Evolutionary conservation across 2,329 filamentous ascomycete species (phyloP).

Genomic region (Sporothrix protearum): DNA sequence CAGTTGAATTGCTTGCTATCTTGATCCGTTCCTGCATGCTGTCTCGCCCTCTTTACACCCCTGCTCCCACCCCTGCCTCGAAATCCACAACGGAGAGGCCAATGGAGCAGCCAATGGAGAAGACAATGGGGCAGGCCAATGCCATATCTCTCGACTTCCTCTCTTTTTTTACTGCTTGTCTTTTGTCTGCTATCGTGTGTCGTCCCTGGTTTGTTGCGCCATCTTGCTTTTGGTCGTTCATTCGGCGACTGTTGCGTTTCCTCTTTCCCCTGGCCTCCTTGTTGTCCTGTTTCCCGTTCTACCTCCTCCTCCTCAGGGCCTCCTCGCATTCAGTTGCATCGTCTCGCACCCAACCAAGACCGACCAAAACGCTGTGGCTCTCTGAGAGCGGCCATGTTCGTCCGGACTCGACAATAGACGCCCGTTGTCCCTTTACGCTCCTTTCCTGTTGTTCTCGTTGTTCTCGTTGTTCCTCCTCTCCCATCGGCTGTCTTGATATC

Average conservation of each 20-base stretch:
- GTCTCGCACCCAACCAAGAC: not conserved
- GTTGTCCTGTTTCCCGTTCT: not conserved
- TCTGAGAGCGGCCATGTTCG: slow-evolving; percentile 8
- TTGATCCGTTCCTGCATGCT: slow-evolving; percentile 3
- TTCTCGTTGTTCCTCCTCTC: not conserved
- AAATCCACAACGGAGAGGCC: not conserved
- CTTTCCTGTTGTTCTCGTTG: not conserved
- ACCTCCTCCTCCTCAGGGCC: not conserved
- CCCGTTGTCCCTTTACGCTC: not conserved
- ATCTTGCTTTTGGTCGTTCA: not conserved
- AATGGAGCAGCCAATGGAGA: not conserved
- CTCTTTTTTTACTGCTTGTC: not conserved
- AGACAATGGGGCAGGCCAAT: not conserved
- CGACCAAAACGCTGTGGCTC: slow-evolving; percentile 1
- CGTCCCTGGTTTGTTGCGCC: not conserved
- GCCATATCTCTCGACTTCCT: not conserved
- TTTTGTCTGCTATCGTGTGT: not conserved
- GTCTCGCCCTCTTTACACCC: slow-evolving; percentile 14
- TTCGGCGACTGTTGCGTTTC: not conserved
- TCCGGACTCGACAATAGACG: slow-evolving; percentile 1
- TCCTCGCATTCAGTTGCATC: not conserved
- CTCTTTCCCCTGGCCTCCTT: not conserved
- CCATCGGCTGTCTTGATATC: not conserved
- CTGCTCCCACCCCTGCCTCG: not conserved
- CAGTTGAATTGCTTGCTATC: not conserved